A percentile compares a stretch with the other conserved stretches of the same genome.
phyloP scores from a whole-genome alignment of 352 stramenopile genomes.

The Pythium aphanidermatum region DNA sequence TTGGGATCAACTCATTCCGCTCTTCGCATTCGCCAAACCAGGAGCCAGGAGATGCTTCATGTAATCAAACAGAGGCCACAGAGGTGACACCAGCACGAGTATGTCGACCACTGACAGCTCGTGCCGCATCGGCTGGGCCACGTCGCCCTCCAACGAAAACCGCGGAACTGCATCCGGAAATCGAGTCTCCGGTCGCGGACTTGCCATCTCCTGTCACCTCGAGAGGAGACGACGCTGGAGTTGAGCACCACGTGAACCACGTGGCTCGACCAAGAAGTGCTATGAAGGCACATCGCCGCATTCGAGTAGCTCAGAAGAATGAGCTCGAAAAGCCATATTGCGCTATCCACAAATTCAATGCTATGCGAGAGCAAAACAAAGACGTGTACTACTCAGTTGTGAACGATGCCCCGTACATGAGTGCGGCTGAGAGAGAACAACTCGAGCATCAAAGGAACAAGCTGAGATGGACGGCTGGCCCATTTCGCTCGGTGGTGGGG shows the following conservation, averaged over 20 bases:
- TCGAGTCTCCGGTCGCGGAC: no score
- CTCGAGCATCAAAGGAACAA: constrained; percentile 57
- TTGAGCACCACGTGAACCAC: neutral
- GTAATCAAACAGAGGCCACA: no score
- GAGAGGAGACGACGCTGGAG: neutral
- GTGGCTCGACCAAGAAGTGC: neutral
- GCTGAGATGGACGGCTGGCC: constrained; percentile 61
- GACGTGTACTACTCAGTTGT: constrained; percentile 68
- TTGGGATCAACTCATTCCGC: no score
- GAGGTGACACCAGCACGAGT: no score
- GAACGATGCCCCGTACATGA: constrained; percentile 73
- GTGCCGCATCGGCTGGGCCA: no score
- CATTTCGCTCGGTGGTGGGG: constrained; percentile 57
- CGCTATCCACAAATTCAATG: constrained; percentile 49
- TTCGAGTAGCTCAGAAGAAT: constrained; percentile 57
- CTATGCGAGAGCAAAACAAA: constrained; percentile 28
- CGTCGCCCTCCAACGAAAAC: no score
- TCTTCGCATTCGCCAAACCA: no score
- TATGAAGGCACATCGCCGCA: constrained; percentile 19
- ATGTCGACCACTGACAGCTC: no score
- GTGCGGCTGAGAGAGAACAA: constrained; percentile 35
- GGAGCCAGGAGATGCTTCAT: no score
- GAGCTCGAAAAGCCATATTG: constrained; percentile 69
- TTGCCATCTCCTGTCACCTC: no score
- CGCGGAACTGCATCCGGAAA: no score